Evolutionary conservation across 2,329 filamentous ascomycete genomes (phyloP).

Genomic region (Curvularia hawaiiensis): DNA sequence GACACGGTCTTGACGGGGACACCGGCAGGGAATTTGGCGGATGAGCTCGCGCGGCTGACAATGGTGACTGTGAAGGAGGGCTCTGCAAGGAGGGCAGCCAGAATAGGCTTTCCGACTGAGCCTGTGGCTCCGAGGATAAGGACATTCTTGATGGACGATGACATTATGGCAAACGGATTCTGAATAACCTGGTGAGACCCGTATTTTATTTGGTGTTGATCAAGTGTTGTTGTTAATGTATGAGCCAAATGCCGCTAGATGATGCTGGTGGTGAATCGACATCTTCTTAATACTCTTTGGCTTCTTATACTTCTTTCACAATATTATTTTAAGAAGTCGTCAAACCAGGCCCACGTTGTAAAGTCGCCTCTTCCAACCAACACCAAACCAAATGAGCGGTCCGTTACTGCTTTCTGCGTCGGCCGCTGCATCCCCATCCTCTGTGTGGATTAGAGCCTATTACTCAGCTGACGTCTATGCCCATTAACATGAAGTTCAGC

Average conservation of each 20-base stretch:
- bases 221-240: no score
- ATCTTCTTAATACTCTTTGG: neutral
- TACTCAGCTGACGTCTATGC: neutral
- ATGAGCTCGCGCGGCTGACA: conserved; percentile 37
- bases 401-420: neutral
- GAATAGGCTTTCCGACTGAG: conserved; percentile 32
- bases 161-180: conserved; percentile 4
- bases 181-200: neutral
- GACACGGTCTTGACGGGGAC: conserved; percentile 38
- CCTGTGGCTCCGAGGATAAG: conserved; percentile 37
- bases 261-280: neutral
- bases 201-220: neutral
- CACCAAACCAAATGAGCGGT: neutral
- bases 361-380: neutral
- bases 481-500: neutral
- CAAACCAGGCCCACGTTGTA: neutral
- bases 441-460: neutral
- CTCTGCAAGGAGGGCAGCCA: conserved; percentile 40
- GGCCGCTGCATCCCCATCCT: neutral
- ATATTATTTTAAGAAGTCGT: neutral
- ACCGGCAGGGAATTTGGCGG: conserved; percentile 28
- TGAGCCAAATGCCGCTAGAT: neutral
- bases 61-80: conserved; percentile 43
- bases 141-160: conserved; percentile 25
- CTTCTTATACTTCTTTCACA: neutral